Evolutionary conservation across 441 rosid genomes (phyloP).

Genomic region (Erodium chrysanthum): DNA sequence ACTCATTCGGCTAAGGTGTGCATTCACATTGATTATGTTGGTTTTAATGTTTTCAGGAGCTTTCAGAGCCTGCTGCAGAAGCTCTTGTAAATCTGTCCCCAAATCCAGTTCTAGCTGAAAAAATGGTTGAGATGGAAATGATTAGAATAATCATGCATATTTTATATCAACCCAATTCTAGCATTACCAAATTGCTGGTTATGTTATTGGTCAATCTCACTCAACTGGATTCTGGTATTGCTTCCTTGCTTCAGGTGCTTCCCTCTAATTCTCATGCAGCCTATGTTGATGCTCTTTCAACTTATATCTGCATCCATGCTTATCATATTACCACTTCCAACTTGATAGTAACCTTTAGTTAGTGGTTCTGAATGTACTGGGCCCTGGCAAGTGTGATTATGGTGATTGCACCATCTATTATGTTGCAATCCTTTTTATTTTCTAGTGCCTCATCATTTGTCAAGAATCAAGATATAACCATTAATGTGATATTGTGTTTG

Average conservation of each 20-base stretch:
- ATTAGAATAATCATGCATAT: slow-evolving; percentile 54
- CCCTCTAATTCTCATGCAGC: too few relatives aligned
- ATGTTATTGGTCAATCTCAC: slow-evolving; percentile 91
- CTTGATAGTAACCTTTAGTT: background rate
- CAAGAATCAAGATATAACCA: too few relatives aligned
- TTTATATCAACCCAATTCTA: slow-evolving; percentile 54
- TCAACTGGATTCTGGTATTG: slow-evolving; percentile 61
- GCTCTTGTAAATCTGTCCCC: slow-evolving; percentile 85
- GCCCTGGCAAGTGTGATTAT: background rate
- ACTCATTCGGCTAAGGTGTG: background rate
- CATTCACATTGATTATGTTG: background rate
- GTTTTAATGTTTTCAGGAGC: slow-evolving; percentile 42
- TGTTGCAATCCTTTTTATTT: background rate
- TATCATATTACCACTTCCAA: background rate
- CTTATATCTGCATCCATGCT: background rate
- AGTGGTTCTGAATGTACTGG: background rate
- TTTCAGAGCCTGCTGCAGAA: slow-evolving; percentile 78
- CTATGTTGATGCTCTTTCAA: background rate
- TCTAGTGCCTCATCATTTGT: too few relatives aligned
- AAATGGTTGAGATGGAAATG: slow-evolving; percentile 60
- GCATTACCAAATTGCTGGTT: slow-evolving; percentile 49
- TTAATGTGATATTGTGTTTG: slow-evolving; percentile 11
- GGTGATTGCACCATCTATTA: background rate
- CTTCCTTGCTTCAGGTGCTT: slow-evolving; percentile 75
- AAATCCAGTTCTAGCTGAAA: slow-evolving; percentile 46